phyloP scores from a whole-genome alignment of 2,329 filamentous ascomycete species.

The Colletotrichum liriopes region DNA sequence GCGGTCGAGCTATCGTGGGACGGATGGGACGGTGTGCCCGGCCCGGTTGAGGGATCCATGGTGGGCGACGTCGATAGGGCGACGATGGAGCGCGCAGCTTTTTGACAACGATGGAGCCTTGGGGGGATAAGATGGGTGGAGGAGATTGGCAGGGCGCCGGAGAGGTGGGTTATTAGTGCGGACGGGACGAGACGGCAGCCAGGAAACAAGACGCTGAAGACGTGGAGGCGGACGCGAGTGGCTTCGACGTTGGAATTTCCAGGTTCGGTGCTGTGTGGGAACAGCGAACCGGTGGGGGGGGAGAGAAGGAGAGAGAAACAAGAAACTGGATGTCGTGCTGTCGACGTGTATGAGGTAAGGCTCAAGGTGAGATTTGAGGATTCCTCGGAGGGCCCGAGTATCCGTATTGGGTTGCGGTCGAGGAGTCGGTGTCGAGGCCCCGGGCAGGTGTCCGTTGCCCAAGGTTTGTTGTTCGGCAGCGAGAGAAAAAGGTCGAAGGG shows the following conservation, averaged over 20 bases:
- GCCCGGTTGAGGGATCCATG: constrained; percentile 62
- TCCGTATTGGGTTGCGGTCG: constrained; percentile 2
- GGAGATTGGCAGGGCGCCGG: constrained; percentile 31
- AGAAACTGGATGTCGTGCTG: neutral
- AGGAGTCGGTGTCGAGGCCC: constrained; percentile 2
- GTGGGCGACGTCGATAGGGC: constrained; percentile 41
- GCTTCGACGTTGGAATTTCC: constrained; percentile 26
- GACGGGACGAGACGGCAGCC: constrained; percentile 19
- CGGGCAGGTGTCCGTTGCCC: neutral
- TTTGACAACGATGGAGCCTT: constrained; percentile 24
- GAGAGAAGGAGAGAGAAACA: neutral
- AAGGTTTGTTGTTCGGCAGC: constrained; percentile 1
- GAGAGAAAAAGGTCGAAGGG: neutral
- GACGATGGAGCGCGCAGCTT: constrained; percentile 30
- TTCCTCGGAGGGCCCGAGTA: constrained; percentile 19
- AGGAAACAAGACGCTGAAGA: constrained; percentile 11
- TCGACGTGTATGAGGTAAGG: constrained; percentile 5
- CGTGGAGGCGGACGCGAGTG: constrained; percentile 8
- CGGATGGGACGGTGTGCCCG: constrained; percentile 53
- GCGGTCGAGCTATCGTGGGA: constrained; percentile 55
- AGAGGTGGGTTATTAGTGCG: constrained; percentile 40
- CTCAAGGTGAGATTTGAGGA: constrained; percentile 7
- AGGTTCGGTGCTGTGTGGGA: neutral
- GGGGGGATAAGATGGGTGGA: constrained; percentile 16
- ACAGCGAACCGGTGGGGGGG: neutral